A percentile compares a stretch with the other conserved stretches of the same genome.
These are phyloP conservation scores for Chrysanthemum lavandulifolium DNA, from an alignment of 129 eudicot genomes.

Conservation along the genomic window DNA sequence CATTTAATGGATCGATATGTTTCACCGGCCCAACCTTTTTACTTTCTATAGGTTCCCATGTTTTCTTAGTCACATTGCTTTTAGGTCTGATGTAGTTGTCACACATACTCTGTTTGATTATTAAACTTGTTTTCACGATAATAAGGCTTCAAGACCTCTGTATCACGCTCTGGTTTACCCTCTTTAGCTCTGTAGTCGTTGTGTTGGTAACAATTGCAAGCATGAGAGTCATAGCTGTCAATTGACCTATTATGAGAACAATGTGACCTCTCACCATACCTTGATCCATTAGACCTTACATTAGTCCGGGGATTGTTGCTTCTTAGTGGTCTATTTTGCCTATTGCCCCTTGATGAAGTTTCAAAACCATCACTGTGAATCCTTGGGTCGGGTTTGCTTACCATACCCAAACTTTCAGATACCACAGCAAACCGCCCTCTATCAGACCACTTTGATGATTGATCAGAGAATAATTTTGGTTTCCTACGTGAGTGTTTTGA, in stretches of 20 bases:
- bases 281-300: conserved; percentile 43
- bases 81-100: conserved; percentile 16
- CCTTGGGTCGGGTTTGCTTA: conserved; percentile 53
- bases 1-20: conserved; percentile 32
- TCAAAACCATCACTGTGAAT: conserved; percentile 43
- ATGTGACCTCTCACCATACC: conserved; percentile 45
- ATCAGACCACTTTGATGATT: conserved; percentile 54
- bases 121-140: conserved; percentile 52
- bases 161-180: background rate
- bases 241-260: conserved; percentile 46
- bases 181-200: conserved; percentile 24
- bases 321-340: conserved; percentile 49
- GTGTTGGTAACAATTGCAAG: conserved; percentile 67
- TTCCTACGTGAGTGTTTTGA: conserved; percentile 49
- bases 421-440: conserved; percentile 46
- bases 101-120: conserved; percentile 37
- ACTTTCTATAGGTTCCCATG: conserved; percentile 82
- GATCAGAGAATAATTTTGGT: conserved; percentile 42
- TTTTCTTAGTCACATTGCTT: conserved; percentile 59
- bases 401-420: conserved; percentile 44
- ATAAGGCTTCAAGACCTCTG: conserved; percentile 52
- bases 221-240: conserved; percentile 54
- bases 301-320: conserved; percentile 42
- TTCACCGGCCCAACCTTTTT: conserved; percentile 42
- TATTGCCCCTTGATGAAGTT: background rate